Base-by-base conservation (phyloP, 2,329 filamentous ascomycete genomes). In the Dactylellina parvicollis region DNA sequence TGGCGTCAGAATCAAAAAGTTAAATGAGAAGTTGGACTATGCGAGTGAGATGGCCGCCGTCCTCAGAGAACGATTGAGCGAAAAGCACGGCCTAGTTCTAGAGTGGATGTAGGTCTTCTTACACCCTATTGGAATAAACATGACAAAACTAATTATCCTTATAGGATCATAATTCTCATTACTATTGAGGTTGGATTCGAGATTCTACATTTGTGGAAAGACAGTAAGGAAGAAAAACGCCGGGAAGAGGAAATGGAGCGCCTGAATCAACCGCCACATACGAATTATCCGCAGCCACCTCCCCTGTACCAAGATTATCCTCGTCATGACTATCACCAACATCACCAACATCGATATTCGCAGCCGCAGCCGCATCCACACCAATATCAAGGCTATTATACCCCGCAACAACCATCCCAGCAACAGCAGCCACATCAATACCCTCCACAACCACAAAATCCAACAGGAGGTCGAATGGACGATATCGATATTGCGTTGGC, bases 21-120 rank as follows among this genome's bases (percentile, higher is more conserved):
- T 98, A 77, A 99, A 99, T 80, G 92, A 96, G 82, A 96, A 96
- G 83, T 96, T 99, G 87, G 94, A 96, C 79, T 98, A 99, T 80
- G 95, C 94, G 0, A 91, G 95, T 79, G 94, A 98, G 80, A 97
- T 97, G 80, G 92, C 95, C 4, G 91, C 85, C 57, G 93, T 98
- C 14, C 82, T 98, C 74, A 85, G 95, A 67, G 92, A 97, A 80
- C 89, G 93, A 79, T 85, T 96, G 62, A 96, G 91, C 79, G 93
- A 98, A 83, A 92, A 92, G 80, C 92, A 98, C 79, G 90, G 92
- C 14, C 87, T 93, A 28, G 85, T 92, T 62, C 84, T 99, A 9
- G 95, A 98, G 82, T 94, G 92, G 90, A 96, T 96, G 77, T 74
- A 26, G 61, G 70, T 61, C 30, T 36, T 46, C 24, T 5, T 18